Conservation (phyloP, 2,329 filamentous ascomycete species). For the Diplocarpon rosae region DNA sequence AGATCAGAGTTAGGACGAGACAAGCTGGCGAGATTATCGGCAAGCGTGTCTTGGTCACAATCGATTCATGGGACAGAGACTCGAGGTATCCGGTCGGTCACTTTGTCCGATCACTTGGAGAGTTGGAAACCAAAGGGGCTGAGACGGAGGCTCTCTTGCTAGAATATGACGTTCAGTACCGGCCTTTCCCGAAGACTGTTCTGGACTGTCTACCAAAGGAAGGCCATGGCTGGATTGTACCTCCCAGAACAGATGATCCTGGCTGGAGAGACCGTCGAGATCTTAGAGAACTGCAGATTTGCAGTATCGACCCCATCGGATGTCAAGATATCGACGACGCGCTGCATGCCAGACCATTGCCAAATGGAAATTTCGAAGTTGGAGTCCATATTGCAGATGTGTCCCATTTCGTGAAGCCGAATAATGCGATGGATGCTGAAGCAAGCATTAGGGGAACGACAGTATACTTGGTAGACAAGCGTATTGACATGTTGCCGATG, state of each 20-base stretch:
- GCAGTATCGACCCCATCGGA: slow-evolving; percentile 91
- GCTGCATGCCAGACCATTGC: slow-evolving; percentile 71
- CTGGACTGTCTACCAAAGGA: slow-evolving; percentile 85
- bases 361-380: slow-evolving; percentile 91
- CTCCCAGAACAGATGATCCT: slow-evolving; percentile 63
- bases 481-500: slow-evolving; percentile 98
- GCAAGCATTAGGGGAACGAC: slow-evolving; percentile 90
- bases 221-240: slow-evolving; percentile 90
- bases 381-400: slow-evolving; percentile 98
- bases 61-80: slow-evolving; percentile 91
- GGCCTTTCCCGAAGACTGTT: slow-evolving; percentile 91
- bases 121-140: slow-evolving; percentile 92
- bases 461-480: slow-evolving; percentile 96
- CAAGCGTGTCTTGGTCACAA: slow-evolving; percentile 83
- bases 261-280: slow-evolving; percentile 83
- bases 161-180: slow-evolving; percentile 95
- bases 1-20: slow-evolving; percentile 84
- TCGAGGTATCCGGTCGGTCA: slow-evolving; percentile 88
- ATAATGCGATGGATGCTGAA: slow-evolving; percentile 93
- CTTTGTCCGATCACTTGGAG: slow-evolving; percentile 84
- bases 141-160: slow-evolving; percentile 91
- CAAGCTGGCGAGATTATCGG: slow-evolving; percentile 83
- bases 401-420: slow-evolving; percentile 96
- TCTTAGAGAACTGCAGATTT: slow-evolving; percentile 75
- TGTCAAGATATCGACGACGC: slow-evolving; percentile 99